Evolutionary conservation across 352 stramenopile genomes (phyloP).

Genomic region (Globisporangium nagaii): DNA sequence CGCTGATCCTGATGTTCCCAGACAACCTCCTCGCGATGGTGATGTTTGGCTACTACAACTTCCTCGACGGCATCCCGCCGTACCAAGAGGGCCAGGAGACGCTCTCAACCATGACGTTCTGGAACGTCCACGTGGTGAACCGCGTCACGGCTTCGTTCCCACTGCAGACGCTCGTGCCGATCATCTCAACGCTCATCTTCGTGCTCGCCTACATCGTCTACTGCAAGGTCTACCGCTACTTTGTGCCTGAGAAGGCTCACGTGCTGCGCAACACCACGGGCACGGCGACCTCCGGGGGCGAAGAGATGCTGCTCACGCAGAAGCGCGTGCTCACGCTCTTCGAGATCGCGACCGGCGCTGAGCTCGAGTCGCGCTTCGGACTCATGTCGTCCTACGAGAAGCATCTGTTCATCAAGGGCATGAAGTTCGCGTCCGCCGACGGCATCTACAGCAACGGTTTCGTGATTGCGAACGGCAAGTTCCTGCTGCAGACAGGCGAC

Average conservation of each 20-base stretch:
- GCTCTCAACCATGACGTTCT: conserved; percentile 3
- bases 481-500: conserved; percentile 19
- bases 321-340: conserved; percentile 22
- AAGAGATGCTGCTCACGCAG: background rate
- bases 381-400: conserved; percentile 8
- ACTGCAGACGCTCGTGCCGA: background rate
- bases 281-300: background rate
- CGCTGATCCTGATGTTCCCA: background rate
- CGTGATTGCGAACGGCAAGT: conserved; percentile 30
- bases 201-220: background rate
- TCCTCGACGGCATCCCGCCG: background rate
- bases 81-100: background rate
- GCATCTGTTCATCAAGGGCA: conserved; percentile 21
- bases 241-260: background rate
- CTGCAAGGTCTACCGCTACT: background rate
- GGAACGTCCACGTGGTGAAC: background rate
- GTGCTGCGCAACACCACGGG: background rate
- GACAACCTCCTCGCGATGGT: background rate
- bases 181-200: background rate
- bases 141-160: background rate
- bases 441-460: conserved; percentile 31
- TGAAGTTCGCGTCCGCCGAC: conserved; percentile 29
- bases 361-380: conserved; percentile 11
- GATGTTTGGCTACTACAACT: background rate
- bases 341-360: conserved; percentile 19